A percentile compares a stretch with the other conserved stretches of the same genome.
Evolutionary conservation across 345 rosid genomes (phyloP).

Genomic region (Rhodamnia argentea): DNA sequence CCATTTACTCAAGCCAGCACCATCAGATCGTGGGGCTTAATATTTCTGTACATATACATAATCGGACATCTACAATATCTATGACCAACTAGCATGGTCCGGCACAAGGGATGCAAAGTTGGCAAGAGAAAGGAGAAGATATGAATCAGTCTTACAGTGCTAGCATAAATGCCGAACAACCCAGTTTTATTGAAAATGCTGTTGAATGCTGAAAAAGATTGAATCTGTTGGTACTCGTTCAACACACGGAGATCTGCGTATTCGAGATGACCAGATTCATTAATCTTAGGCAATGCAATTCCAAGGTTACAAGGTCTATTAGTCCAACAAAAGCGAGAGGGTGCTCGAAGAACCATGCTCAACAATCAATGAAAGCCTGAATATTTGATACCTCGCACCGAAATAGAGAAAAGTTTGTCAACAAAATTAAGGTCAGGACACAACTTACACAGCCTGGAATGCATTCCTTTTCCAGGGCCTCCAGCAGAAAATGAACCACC

Average conservation of each 20-base stretch:
- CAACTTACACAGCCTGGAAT: slow-evolving; percentile 84
- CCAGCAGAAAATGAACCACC: slow-evolving; percentile 97
- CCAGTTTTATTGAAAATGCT: slow-evolving; percentile 68
- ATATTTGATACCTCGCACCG: not conserved
- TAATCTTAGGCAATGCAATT: not conserved
- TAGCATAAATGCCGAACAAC: slow-evolving; percentile 71
- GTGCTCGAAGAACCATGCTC: not conserved
- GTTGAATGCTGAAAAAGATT: slow-evolving; percentile 78
- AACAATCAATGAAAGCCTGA: not conserved
- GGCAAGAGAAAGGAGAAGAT: not conserved
- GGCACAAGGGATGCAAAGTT: not conserved
- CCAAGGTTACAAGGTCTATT: not conserved
- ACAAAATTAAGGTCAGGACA: not conserved
- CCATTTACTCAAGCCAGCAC: not conserved
- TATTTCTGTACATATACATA: not conserved
- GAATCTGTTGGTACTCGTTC: slow-evolving; percentile 59
- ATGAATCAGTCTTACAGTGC: slow-evolving; percentile 41
- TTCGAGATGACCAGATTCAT: not conserved
- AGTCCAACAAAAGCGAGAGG: not conserved
- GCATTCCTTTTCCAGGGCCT: slow-evolving; percentile 99
- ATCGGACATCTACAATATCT: not conserved
- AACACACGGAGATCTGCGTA: slow-evolving; percentile 62
- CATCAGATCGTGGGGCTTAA: not conserved
- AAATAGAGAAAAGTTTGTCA: not conserved
- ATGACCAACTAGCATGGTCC: not conserved